These are phyloP conservation scores for Daedaleopsis sinensis DNA, from an alignment of 768 basidiomycete genomes.

Conservation along the genomic window DNA sequence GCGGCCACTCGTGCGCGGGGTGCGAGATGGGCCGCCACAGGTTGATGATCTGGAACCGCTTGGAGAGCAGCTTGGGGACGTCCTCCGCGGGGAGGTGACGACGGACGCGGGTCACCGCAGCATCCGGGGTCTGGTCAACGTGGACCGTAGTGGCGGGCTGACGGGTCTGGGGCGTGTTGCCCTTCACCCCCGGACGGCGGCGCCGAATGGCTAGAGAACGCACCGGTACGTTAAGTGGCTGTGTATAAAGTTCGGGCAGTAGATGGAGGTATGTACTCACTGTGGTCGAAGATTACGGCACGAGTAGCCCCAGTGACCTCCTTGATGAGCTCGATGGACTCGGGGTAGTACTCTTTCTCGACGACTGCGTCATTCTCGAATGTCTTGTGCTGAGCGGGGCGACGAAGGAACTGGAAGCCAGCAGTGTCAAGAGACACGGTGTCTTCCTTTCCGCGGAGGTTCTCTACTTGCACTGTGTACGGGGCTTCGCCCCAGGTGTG, in stretches of 20 bases:
- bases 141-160: slow-evolving; percentile 48
- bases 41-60: slow-evolving; percentile 56
- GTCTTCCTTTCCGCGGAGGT: slow-evolving; percentile 53
- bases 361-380: slow-evolving; percentile 59
- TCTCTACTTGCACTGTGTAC: slow-evolving; percentile 44
- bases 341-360: slow-evolving; percentile 58
- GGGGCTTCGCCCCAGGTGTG: slow-evolving; percentile 39
- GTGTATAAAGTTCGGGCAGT: background rate
- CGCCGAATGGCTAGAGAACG: slow-evolving; percentile 46
- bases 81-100: slow-evolving; percentile 45
- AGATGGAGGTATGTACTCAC: slow-evolving; percentile 44
- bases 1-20: slow-evolving; percentile 48
- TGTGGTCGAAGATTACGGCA: slow-evolving; percentile 69
- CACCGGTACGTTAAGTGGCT: background rate
- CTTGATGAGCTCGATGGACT: slow-evolving; percentile 63
- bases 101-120: slow-evolving; percentile 44
- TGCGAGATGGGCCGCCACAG: slow-evolving; percentile 55
- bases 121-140: slow-evolving; percentile 47
- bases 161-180: slow-evolving; percentile 42
- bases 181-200: slow-evolving; percentile 38
- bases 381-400: slow-evolving; percentile 45
- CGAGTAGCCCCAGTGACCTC: slow-evolving; percentile 59
- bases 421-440: slow-evolving; percentile 47
- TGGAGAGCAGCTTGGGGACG: slow-evolving; percentile 38
- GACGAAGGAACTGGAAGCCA: slow-evolving; percentile 50